phyloP scores from a whole-genome alignment of 2,329 filamentous ascomycete genomes.

The Calonectria pseudoreteaudii region DNA sequence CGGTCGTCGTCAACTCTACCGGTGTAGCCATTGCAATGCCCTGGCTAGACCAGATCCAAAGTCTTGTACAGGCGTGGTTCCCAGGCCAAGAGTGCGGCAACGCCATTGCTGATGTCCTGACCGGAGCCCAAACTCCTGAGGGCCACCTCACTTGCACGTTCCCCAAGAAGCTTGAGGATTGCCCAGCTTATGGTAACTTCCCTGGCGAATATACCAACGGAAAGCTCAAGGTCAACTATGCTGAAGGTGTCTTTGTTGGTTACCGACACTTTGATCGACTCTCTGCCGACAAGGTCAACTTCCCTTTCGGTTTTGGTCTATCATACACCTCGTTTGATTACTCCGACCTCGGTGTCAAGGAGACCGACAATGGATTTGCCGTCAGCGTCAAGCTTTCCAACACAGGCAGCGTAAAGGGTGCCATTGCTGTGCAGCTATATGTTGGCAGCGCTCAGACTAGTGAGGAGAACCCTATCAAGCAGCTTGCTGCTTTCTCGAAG shows the following conservation, averaged over 20 bases:
- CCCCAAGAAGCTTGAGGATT: slow-evolving; percentile 70
- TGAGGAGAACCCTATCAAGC: slow-evolving; percentile 59
- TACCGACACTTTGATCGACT: slow-evolving; percentile 76
- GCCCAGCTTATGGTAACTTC: slow-evolving; percentile 74
- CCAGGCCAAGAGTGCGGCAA: slow-evolving; percentile 77
- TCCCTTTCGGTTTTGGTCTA: slow-evolving; percentile 72
- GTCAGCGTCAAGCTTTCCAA: slow-evolving; percentile 69
- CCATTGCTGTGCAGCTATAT: slow-evolving; percentile 69
- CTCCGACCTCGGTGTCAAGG: slow-evolving; percentile 65
- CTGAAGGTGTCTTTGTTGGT: slow-evolving; percentile 77
- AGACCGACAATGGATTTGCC: slow-evolving; percentile 49
- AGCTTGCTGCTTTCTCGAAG: slow-evolving; percentile 76
- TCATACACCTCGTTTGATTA: slow-evolving; percentile 61
- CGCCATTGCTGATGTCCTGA: slow-evolving; percentile 74
- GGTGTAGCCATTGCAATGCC: slow-evolving; percentile 73
- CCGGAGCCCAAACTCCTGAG: slow-evolving; percentile 73
- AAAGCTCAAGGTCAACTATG: slow-evolving; percentile 71
- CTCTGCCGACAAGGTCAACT: slow-evolving; percentile 67
- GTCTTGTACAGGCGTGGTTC: slow-evolving; percentile 75
- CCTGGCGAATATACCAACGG: slow-evolving; percentile 56
- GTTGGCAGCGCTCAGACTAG: slow-evolving; percentile 39
- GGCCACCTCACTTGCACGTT: slow-evolving; percentile 74
- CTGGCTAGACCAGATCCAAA: slow-evolving; percentile 67
- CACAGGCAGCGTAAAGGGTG: slow-evolving; percentile 63
- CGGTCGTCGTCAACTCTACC: slow-evolving; percentile 72